Conservation (phyloP, 495 filamentous ascomycete genomes). For the Podospora sp. region DNA sequence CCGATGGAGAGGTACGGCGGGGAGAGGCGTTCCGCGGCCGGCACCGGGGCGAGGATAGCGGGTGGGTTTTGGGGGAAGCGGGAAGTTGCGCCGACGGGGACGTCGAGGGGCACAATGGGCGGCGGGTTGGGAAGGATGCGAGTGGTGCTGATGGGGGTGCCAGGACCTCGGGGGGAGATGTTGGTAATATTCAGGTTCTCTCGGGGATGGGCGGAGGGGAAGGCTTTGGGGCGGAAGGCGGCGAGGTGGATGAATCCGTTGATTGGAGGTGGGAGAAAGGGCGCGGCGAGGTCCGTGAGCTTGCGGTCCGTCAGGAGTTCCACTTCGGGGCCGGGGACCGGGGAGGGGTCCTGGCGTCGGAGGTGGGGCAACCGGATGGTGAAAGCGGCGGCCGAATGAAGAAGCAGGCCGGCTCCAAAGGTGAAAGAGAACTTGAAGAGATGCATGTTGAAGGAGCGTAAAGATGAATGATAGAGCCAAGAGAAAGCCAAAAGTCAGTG, state of each 20-base stretch:
- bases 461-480: background rate
- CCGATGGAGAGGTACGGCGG: no score
- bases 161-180: no score
- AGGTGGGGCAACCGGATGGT: background rate
- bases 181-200: no score
- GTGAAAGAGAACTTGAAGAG: background rate
- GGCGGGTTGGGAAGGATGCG: no score
- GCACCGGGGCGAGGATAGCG: no score
- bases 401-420: background rate
- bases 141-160: no score
- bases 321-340: background rate
- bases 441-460: background rate
- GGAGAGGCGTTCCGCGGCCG: no score
- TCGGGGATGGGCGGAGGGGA: background rate
- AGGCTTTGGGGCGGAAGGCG: background rate
- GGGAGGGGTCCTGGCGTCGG: background rate
- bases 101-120: no score
- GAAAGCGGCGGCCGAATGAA: background rate
- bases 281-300: background rate
- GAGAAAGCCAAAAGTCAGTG: no score
- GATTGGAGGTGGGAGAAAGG: background rate
- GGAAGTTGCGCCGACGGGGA: no score
- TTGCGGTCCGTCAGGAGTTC: background rate
- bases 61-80: no score
- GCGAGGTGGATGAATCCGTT: background rate